phyloP scores from a whole-genome alignment of 306 rosid genomes.

The Quercus engelmannii region DNA sequence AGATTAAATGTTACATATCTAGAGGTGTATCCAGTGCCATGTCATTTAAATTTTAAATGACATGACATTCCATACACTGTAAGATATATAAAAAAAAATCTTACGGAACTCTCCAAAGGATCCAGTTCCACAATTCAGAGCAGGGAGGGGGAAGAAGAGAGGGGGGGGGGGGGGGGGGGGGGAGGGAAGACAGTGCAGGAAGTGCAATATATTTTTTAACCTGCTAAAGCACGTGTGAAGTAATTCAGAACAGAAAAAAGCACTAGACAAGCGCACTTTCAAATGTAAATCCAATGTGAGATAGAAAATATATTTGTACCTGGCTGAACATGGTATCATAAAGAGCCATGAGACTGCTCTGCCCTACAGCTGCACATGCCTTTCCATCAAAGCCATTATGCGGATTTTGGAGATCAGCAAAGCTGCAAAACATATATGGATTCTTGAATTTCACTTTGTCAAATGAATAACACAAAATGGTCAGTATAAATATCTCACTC shows the following conservation, averaged over 20 bases:
- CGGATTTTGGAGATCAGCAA: constrained; percentile 80
- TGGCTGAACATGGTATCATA: constrained; percentile 91
- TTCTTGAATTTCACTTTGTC: not conserved
- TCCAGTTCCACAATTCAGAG: not conserved
- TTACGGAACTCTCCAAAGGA: no score
- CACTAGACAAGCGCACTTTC: not conserved
- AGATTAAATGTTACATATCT: no score
- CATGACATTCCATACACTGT: no score
- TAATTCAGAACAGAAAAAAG: not conserved
- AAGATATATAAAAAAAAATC: no score
- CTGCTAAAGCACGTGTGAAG: not conserved
- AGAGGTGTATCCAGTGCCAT: no score
- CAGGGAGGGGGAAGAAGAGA: no score
- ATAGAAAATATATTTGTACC: constrained; percentile 29
- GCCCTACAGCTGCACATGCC: constrained; percentile 93
- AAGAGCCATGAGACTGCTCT: constrained; percentile 96
- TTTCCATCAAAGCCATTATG: constrained; percentile 73
- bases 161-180: not conserved
- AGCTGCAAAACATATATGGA: constrained; percentile 41
- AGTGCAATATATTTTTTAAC: not conserved
- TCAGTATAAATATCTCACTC: not conserved
- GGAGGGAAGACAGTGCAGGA: not conserved
- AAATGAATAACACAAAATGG: not conserved
- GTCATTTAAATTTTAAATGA: no score
- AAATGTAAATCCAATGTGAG: not conserved